Evolutionary conservation across 2,329 filamentous ascomycete genomes (phyloP).

Genomic region (Paramyrothecium roridum): DNA sequence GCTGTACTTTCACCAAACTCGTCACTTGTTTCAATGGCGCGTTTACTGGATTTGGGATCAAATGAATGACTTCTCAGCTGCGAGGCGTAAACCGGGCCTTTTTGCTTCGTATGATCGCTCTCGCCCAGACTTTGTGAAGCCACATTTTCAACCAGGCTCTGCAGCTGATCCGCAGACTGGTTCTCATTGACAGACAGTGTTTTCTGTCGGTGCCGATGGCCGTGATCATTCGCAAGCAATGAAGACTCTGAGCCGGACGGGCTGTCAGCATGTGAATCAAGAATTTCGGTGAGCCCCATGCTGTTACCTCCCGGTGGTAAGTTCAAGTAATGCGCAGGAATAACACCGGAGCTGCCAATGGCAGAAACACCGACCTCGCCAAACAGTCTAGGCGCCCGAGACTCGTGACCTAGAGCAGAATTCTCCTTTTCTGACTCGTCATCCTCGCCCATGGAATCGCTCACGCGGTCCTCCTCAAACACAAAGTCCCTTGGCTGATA

Average conservation of each 20-base stretch:
- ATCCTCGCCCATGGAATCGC: slow-evolving; percentile 46
- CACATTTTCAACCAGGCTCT: slow-evolving; percentile 48
- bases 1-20: slow-evolving; percentile 40
- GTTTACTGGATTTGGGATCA: slow-evolving; percentile 50
- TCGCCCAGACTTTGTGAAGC: slow-evolving; percentile 55
- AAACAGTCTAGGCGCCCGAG: slow-evolving; percentile 42
- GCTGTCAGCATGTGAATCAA: slow-evolving; percentile 39
- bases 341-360: slow-evolving; percentile 49
- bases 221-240: slow-evolving; percentile 20
- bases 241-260: slow-evolving; percentile 40
- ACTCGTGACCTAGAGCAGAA: slow-evolving; percentile 58
- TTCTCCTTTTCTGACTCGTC: slow-evolving; percentile 77
- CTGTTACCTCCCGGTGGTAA: slow-evolving; percentile 40
- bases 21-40: slow-evolving; percentile 48
- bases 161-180: slow-evolving; percentile 46
- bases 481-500: slow-evolving; percentile 32
- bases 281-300: slow-evolving; percentile 35
- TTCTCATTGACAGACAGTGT: slow-evolving; percentile 36
- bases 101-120: slow-evolving; percentile 26
- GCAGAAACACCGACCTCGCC: slow-evolving; percentile 54
- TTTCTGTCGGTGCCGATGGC: slow-evolving; percentile 16
- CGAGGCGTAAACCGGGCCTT: slow-evolving; percentile 6
- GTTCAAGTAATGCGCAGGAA: slow-evolving; percentile 46
- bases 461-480: slow-evolving; percentile 34
- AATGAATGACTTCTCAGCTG: slow-evolving; percentile 19